phyloP scores from a whole-genome alignment of 805 yeast species.

The Candida easanensis region DNA sequence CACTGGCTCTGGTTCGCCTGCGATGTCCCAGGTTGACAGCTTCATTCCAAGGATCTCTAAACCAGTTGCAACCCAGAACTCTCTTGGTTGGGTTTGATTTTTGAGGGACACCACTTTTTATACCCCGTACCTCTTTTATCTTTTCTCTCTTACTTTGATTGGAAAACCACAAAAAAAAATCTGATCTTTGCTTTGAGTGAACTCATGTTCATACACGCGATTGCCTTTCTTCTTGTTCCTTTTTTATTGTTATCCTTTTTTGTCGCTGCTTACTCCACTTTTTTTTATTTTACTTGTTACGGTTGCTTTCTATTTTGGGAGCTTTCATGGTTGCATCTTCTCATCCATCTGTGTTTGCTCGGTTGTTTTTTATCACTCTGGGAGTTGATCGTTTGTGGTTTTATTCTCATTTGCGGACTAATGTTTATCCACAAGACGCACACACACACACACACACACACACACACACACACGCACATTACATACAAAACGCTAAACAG shows the following conservation, averaged over 20 bases:
- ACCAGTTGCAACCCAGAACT: conserved; percentile 68
- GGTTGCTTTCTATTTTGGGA: background rate
- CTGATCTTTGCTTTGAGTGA: too few species aligned
- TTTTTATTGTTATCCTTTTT: background rate
- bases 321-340: too few species aligned
- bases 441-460: background rate
- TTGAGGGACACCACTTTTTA: background rate
- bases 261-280: background rate
- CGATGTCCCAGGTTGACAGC: conserved; percentile 27
- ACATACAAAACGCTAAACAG: too few species aligned
- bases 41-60: conserved; percentile 52
- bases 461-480: too few species aligned
- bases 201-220: background rate
- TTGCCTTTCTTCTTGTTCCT: background rate
- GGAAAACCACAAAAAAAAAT: too few species aligned
- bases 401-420: too few species aligned
- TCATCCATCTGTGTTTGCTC: too few species aligned
- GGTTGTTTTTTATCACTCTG: too few species aligned
- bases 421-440: background rate
- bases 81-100: conserved; percentile 63
- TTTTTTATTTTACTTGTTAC: too few species aligned
- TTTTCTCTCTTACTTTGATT: too few species aligned
- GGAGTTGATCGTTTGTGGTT: too few species aligned
- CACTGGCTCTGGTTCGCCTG: conserved; percentile 3
- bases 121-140: background rate